Percentiles rank a stretch among this genome's conserved stretches.
Evolutionary conservation across 768 basidiomycete genomes (phyloP).

Genomic region (Lentinula sp.): DNA sequence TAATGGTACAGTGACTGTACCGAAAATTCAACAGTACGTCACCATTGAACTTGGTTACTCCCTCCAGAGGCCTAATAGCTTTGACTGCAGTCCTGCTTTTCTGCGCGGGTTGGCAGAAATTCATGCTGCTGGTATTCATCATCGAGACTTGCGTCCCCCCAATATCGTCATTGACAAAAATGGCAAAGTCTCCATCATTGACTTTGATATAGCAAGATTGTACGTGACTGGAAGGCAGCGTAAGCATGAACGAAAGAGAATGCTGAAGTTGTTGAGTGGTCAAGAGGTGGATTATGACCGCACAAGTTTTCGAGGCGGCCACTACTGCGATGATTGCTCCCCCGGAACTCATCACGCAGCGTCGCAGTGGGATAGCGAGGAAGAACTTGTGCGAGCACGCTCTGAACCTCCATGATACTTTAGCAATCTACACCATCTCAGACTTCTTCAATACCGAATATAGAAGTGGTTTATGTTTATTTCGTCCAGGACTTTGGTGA

Average conservation of each 20-base stretch:
- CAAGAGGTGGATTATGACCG: background rate
- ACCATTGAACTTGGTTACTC: background rate
- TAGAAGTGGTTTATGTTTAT: no score
- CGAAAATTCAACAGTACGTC: background rate
- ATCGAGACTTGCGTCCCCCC: constrained; percentile 1
- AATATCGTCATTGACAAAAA: background rate
- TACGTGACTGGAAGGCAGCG: background rate
- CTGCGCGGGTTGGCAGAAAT: background rate
- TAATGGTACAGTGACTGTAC: background rate
- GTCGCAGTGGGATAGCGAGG: background rate
- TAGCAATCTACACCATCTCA: no score
- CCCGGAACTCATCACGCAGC: background rate
- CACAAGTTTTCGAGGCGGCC: background rate
- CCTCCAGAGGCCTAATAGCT: background rate
- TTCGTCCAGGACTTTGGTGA: no score
- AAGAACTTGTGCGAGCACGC: background rate
- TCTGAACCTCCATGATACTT: background rate
- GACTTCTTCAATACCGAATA: no score
- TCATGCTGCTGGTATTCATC: constrained; percentile 4
- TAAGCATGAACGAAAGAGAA: background rate
- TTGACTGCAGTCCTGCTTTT: background rate
- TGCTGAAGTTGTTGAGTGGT: background rate
- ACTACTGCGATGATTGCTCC: background rate
- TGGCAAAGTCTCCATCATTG: background rate
- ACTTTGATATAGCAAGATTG: constrained; percentile 3